A percentile compares a stretch with the other conserved stretches of the same genome.
phyloP scores from a whole-genome alignment of 805 yeast genomes.

The Candida palmyrensis region DNA sequence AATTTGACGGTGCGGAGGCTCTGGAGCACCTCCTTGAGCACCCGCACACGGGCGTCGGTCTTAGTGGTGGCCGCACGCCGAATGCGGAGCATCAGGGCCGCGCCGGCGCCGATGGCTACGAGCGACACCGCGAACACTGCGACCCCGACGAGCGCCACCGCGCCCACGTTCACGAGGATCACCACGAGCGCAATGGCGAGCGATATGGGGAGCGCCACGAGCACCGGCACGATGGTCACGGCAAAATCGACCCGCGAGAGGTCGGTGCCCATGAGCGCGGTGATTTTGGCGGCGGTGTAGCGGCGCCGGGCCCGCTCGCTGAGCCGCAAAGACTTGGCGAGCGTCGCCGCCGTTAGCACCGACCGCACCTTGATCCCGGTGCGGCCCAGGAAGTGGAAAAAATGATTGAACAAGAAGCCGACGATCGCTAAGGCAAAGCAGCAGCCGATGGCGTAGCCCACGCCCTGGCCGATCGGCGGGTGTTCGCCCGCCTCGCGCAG shows the following conservation, averaged over 20 bases:
- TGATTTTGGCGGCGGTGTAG: constrained; percentile 65
- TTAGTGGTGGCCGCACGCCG: constrained; percentile 54
- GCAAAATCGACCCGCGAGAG: constrained; percentile 77
- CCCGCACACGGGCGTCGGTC: constrained; percentile 74
- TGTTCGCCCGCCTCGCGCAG: constrained; percentile 18
- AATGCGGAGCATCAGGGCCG: constrained; percentile 47
- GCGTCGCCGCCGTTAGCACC: constrained; percentile 61
- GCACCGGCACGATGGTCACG: constrained; percentile 59
- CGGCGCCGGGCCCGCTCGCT: constrained; percentile 52
- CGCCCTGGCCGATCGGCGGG: constrained; percentile 31
- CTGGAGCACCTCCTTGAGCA: constrained; percentile 72
- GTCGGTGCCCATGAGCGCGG: constrained; percentile 79
- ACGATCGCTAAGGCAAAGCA: constrained; percentile 22
- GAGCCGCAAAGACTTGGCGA: constrained; percentile 62
- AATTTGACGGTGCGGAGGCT: constrained; percentile 79
- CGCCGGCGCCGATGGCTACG: constrained; percentile 37
- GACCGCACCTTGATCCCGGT: constrained; percentile 72
- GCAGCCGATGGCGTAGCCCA: constrained; percentile 38
- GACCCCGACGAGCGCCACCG: constrained; percentile 66
- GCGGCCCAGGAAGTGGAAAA: constrained; percentile 54
- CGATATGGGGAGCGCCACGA: constrained; percentile 60
- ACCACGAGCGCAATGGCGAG: constrained; percentile 59
- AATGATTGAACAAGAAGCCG: constrained; percentile 49
- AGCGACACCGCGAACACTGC: constrained; percentile 52
- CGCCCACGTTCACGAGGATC: constrained; percentile 65